Evolutionary conservation across 805 yeast species (phyloP), one percentile per base, ranked within the genome.

Genomic region (Myxozyma lipomycoides): DNA sequence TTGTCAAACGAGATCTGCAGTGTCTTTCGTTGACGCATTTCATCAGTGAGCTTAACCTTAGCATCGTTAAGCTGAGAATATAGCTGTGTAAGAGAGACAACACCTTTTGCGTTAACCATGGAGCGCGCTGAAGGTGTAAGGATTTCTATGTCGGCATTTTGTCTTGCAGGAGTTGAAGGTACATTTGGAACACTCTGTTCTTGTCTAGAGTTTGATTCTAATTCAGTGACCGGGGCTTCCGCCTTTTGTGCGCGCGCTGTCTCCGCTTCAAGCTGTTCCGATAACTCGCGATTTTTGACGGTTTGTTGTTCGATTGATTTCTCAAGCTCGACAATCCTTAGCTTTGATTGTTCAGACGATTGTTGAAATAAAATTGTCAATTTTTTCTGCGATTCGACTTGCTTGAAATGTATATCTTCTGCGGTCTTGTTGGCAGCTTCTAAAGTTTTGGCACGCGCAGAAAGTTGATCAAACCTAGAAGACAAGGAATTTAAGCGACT

Each of bases 1-100:
- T 74, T 72, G 59, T 84, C 83, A 51, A 90, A 72, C 65, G 87
- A 90, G 32, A 72, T 67, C 48, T 89, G 84, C 51, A 91, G 73
- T 48, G 78, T 76, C 51, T 79, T 81, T 59, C 85, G 87, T 45
- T 84, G 83, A 17, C 83, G 75, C 61, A 81, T 78, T 66, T 88
- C 95, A 46, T 79, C 76, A 2, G 79, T 73, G 43, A 86, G 70
- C 58, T 84, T 84, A 57, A 77, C 83, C 65, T 80, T 82, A 49
- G 86, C 66, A 47, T 78, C 71, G 54, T 78, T 77, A 61, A 78
- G 79, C 59, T 85, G 91, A 1, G 84, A 66, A 58, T 82, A 79
- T 26, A 84, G 69, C 39, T 84, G 78, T 2, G 86, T 81, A 36
- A 86, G 69, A 0, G 73, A 65, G 26, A 90, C 79, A 4, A 84